Conservation (phyloP, 495 filamentous ascomycete species). For the Copromyces sp. region DNA sequence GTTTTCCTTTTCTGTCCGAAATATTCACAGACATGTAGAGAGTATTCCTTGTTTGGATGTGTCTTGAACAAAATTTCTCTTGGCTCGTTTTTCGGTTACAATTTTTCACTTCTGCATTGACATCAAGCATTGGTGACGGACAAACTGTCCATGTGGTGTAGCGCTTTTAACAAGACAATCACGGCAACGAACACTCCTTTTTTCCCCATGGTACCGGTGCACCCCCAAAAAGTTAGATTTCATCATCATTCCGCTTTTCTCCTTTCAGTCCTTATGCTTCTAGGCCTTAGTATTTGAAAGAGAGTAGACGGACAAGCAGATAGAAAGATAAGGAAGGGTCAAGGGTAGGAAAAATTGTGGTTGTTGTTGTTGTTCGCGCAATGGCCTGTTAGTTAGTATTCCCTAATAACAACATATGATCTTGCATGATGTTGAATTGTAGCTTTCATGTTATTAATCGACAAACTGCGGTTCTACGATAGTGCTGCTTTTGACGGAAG, state of each 20-base stretch:
- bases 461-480: not conserved
- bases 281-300: not conserved
- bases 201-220: not conserved
- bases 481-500: not conserved
- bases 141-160: not conserved
- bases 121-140: not conserved
- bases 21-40: not conserved
- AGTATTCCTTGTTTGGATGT: not conserved
- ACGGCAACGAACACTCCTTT: not conserved
- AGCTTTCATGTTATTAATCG: not conserved
- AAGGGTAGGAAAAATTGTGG: not conserved
- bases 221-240: not conserved
- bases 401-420: not conserved
- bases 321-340: not conserved
- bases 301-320: not conserved
- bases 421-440: not conserved
- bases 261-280: not conserved
- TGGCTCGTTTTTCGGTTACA: not conserved
- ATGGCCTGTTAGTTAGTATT: not conserved
- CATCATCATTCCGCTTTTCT: not conserved
- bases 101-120: not conserved
- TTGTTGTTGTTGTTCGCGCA: not conserved
- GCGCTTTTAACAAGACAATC: not conserved
- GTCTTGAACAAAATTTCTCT: not conserved
- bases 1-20: not conserved